These are phyloP conservation scores for Pseudonectria buxi DNA, from an alignment of 2,329 filamentous ascomycete species.

Conservation along the genomic window DNA sequence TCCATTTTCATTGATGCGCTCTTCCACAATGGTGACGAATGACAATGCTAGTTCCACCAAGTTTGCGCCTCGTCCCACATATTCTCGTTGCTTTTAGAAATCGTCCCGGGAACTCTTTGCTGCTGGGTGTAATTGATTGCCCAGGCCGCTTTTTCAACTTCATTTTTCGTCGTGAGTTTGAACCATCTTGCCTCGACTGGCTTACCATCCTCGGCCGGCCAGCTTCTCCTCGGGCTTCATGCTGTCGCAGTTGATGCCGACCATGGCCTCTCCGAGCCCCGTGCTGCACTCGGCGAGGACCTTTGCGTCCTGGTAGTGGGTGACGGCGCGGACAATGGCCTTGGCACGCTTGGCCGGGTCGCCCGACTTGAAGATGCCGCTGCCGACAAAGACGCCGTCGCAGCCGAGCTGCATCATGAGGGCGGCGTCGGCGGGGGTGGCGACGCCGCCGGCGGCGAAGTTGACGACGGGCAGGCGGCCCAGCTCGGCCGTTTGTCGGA, in stretches of 20 bases:
- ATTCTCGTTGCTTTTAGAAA: too few species aligned
- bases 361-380: constrained; percentile 94
- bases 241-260: constrained; percentile 79
- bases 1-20: too few species aligned
- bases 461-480: constrained; percentile 92
- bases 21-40: too few species aligned
- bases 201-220: constrained; percentile 77
- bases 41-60: too few species aligned
- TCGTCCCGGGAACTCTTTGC: too few species aligned
- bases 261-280: constrained; percentile 95
- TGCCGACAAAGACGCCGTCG: constrained; percentile 95
- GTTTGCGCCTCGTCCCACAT: too few species aligned
- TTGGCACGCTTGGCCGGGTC: constrained; percentile 83
- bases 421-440: constrained; percentile 94
- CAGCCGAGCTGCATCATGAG: constrained; percentile 98
- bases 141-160: too few species aligned
- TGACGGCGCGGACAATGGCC: constrained; percentile 91
- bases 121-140: too few species aligned
- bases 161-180: too few species aligned
- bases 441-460: constrained; percentile 97
- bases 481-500: constrained; percentile 80
- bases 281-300: constrained; percentile 81
- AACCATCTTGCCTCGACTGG: too few species aligned
- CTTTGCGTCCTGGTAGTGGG: constrained; percentile 80
- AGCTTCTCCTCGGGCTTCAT: constrained; percentile 78